phyloP scores from a whole-genome alignment of 805 yeast species.

The Henningerozyma blattae region DNA sequence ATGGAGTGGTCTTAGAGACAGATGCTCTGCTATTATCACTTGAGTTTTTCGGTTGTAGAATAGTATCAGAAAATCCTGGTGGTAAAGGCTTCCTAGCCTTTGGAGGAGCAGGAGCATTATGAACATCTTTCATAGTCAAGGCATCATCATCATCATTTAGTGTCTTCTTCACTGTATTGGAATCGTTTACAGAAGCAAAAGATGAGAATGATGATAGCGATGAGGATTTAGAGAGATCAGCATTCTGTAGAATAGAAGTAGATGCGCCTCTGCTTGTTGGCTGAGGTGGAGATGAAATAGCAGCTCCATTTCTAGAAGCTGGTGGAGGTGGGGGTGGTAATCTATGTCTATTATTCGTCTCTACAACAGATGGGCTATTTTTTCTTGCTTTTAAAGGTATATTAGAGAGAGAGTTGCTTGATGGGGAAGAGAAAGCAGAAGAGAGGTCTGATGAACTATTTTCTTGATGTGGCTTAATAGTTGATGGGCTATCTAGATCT shows the following conservation, averaged over 20 bases:
- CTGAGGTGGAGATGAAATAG: constrained; percentile 9
- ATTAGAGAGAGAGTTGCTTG: constrained; percentile 3
- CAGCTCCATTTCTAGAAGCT: constrained; percentile 2
- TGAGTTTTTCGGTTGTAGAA: constrained; percentile 25
- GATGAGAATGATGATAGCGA: background rate
- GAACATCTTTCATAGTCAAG: too few species aligned
- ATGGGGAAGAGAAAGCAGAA: constrained; percentile 1
- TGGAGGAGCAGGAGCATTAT: constrained; percentile 18
- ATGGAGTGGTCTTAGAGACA: background rate
- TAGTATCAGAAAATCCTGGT: constrained; percentile 26
- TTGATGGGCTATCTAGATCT: constrained; percentile 4
- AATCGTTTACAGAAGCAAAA: background rate
- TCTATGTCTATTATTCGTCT: constrained; percentile 2
- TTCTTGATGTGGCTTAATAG: constrained; percentile 1
- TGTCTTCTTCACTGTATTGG: background rate
- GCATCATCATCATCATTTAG: too few species aligned
- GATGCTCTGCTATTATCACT: background rate
- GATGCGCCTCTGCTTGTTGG: background rate
- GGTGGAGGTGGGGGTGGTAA: constrained; percentile 15
- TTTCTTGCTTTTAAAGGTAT: constrained; percentile 1
- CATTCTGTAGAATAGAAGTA: background rate
- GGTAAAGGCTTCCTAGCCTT: constrained; percentile 24
- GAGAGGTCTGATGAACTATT: background rate
- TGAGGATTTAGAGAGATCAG: background rate
- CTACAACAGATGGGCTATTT: background rate